Percentiles rank a stretch among this genome's conserved stretches.
Conservation (phyloP, 2,329 filamentous ascomycete species). For the Eurotiales sp. region DNA sequence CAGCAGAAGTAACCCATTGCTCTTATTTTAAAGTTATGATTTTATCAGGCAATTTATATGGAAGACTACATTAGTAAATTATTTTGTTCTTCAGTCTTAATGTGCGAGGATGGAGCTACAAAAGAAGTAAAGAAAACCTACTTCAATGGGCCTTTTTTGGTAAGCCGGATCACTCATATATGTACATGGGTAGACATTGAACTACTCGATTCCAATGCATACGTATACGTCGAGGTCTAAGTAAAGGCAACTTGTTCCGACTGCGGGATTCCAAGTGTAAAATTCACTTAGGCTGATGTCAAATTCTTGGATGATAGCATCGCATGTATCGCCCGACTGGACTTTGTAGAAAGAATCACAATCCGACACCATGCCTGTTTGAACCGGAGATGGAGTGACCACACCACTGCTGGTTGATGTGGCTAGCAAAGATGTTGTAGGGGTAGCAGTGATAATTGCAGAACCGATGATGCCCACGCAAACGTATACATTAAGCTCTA, state of each 20-base stretch:
- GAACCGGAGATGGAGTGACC: neutral
- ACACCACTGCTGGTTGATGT: constrained; percentile 2
- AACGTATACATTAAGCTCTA: neutral
- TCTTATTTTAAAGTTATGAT: too few species aligned
- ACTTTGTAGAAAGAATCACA: neutral
- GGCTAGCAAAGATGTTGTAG: too few species aligned
- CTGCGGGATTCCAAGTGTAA: constrained; percentile 24
- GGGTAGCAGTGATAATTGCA: too few species aligned
- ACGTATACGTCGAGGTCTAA: neutral
- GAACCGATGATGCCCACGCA: neutral
- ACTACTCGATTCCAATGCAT: neutral
- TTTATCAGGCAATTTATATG: too few species aligned
- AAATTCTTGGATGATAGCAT: neutral
- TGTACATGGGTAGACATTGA: too few species aligned
- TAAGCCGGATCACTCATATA: too few species aligned
- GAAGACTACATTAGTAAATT: too few species aligned
- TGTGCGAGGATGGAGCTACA: too few species aligned
- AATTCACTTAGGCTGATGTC: neutral
- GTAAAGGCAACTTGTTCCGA: constrained; percentile 20
- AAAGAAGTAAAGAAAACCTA: too few species aligned
- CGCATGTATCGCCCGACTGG: neutral
- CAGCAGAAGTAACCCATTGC: too few species aligned
- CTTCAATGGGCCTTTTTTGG: too few species aligned
- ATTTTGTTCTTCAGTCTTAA: too few species aligned
- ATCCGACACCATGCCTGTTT: neutral